Percentiles rank a stretch among this genome's conserved stretches.
Evolutionary conservation across 768 basidiomycete genomes (phyloP).

Genomic region (Phylloporus sp.): DNA sequence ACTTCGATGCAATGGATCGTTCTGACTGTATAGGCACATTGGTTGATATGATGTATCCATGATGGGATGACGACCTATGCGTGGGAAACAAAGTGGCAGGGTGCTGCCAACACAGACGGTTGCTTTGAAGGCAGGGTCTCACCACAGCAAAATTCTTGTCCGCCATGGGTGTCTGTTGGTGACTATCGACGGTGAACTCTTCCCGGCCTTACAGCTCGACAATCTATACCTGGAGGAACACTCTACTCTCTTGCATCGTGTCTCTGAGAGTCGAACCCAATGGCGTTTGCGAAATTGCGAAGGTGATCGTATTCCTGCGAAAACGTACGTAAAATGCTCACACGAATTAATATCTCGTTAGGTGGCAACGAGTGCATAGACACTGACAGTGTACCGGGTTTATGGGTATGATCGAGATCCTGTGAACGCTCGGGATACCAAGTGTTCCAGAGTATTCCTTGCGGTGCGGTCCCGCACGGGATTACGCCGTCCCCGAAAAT

Average conservation of each 20-base stretch:
- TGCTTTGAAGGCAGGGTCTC: not conserved
- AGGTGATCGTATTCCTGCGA: too few relatives aligned
- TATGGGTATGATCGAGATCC: not conserved
- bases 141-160: not conserved
- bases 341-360: not conserved
- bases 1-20: not conserved
- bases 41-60: not conserved
- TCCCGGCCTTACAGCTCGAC: not conserved
- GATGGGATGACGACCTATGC: not conserved
- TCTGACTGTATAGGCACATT: not conserved
- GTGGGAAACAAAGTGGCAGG: not conserved
- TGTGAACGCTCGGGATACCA: not conserved
- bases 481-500: not conserved
- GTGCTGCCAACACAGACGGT: not conserved
- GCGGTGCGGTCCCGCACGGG: constrained; percentile 2
- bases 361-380: not conserved
- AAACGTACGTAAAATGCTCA: not conserved
- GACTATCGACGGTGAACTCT: not conserved
- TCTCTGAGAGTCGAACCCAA: too few relatives aligned
- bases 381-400: not conserved
- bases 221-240: not conserved
- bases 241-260: not conserved
- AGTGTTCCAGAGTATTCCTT: not conserved
- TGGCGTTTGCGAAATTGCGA: too few relatives aligned
- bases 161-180: not conserved